phyloP scores from a whole-genome alignment of 2,329 filamentous ascomycete species.

The Paecilomyces formosus region DNA sequence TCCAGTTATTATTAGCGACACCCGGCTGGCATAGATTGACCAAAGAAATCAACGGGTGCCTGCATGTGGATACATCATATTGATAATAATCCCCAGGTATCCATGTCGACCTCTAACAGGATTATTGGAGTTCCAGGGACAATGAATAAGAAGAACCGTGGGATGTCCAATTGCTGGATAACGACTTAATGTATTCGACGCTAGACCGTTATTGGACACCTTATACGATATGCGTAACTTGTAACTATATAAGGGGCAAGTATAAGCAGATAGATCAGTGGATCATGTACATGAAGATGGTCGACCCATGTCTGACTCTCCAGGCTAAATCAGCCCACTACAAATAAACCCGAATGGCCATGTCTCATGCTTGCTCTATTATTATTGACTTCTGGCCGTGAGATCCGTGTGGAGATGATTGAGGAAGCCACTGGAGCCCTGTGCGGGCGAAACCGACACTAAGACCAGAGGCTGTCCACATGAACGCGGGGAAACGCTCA shows the following conservation, averaged over 20 bases:
- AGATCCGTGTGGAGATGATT: background rate
- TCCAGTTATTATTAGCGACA: background rate
- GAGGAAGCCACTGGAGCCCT: background rate
- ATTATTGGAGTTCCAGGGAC: background rate
- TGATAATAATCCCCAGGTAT: background rate
- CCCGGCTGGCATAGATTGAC: background rate
- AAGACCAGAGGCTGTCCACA: background rate
- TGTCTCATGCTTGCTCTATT: background rate
- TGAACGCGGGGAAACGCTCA: background rate
- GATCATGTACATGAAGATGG: background rate
- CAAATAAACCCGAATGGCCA: background rate
- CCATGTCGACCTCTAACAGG: background rate
- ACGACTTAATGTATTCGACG: background rate
- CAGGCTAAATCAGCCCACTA: background rate
- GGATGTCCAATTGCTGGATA: background rate
- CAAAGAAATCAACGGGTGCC: background rate
- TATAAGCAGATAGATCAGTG: background rate
- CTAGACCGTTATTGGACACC: background rate
- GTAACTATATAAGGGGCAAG: background rate
- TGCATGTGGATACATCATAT: background rate
- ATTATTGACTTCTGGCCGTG: background rate
- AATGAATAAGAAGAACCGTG: background rate
- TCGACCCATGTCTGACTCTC: background rate
- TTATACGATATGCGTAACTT: background rate
- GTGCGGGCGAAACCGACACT: background rate